Conservation (phyloP, 768 basidiomycete species). For the Lentinula aciculospora region DNA sequence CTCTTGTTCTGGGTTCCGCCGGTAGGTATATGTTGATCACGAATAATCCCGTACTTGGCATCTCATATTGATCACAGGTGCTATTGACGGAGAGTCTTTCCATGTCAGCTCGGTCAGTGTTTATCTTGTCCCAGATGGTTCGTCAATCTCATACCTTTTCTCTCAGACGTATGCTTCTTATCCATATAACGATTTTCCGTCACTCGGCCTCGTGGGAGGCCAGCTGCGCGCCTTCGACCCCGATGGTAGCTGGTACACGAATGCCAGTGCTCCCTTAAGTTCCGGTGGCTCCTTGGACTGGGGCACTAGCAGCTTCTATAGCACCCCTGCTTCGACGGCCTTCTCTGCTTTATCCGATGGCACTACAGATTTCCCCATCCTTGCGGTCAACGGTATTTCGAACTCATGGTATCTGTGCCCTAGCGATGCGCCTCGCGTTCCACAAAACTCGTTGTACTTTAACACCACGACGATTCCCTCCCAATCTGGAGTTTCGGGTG, state of each 20-base stretch:
- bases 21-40: conserved; percentile 18
- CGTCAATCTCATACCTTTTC: neutral
- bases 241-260: conserved; percentile 29
- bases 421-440: neutral
- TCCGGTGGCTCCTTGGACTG: conserved; percentile 29
- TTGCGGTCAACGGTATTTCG: conserved; percentile 25
- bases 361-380: conserved; percentile 15
- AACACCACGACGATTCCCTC: neutral
- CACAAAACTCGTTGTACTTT: neutral
- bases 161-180: conserved; percentile 41
- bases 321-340: conserved; percentile 24
- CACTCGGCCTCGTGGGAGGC: conserved; percentile 30
- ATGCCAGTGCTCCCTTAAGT: conserved; percentile 28
- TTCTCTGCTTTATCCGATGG: conserved; percentile 26
- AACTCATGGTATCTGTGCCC: conserved; percentile 37
- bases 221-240: conserved; percentile 31
- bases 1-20: conserved; percentile 37
- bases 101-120: conserved; percentile 38
- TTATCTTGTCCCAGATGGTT: neutral
- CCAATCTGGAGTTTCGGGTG: neutral
- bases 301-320: conserved; percentile 27
- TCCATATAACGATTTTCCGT: conserved; percentile 44
- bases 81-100: conserved; percentile 29
- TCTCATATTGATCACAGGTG: conserved; percentile 20
- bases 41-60: neutral